These are phyloP conservation scores for Lepidium aucheri DNA, from an alignment of 345 rosid species.

Conservation along the genomic window DNA sequence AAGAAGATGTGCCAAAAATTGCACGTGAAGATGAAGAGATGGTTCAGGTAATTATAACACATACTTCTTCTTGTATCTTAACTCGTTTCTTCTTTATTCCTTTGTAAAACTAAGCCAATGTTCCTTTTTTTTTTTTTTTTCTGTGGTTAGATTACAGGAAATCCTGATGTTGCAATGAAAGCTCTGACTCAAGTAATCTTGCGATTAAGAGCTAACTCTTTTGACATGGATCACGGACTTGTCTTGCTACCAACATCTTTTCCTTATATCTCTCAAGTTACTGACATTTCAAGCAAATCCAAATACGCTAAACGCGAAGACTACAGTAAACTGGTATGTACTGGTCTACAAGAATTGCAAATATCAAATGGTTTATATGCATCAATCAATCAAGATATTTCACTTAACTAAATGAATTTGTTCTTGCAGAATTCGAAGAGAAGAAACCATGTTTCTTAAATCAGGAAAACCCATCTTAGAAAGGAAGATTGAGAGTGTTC, in stretches of 20 bases:
- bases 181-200: slow-evolving; percentile 54
- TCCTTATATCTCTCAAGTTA: slow-evolving; percentile 44
- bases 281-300: slow-evolving; percentile 36
- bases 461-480: not conserved
- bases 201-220: slow-evolving; percentile 59
- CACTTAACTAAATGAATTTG: not conserved
- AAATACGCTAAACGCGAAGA: slow-evolving; percentile 43
- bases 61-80: not conserved
- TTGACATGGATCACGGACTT: slow-evolving; percentile 57
- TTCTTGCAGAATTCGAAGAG: slow-evolving; percentile 40
- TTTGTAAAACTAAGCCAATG: not conserved
- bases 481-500: not conserved
- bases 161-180: slow-evolving; percentile 57
- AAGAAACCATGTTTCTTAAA: slow-evolving; percentile 45
- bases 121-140: not conserved
- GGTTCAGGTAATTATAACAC: slow-evolving; percentile 44
- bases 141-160: slow-evolving; percentile 51
- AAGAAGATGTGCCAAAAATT: slow-evolving; percentile 53
- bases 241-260: slow-evolving; percentile 46
- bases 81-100: not conserved
- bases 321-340: slow-evolving; percentile 44
- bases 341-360: not conserved
- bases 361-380: not conserved
- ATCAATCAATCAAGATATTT: not conserved
- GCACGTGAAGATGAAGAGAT: slow-evolving; percentile 61